These are phyloP conservation scores for Debaryomyces nepalensis DNA, from an alignment of 1,139 yeast genomes.

Conservation along the genomic window DNA sequence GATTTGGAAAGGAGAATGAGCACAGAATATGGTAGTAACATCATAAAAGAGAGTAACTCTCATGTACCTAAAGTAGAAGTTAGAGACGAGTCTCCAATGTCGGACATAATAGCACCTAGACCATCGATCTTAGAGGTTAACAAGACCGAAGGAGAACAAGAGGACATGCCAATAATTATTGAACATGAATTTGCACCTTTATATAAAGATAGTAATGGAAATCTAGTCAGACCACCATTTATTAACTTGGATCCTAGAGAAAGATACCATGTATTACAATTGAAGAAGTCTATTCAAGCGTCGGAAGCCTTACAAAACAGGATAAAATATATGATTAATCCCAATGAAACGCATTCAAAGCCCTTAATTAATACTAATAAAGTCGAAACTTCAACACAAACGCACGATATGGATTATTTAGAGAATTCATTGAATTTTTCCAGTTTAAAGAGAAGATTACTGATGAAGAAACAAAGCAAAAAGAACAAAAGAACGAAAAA, in stretches of 20 bases:
- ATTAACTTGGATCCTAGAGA: conserved; percentile 51
- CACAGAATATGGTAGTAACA: conserved; percentile 28
- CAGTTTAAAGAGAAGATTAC: conserved; percentile 21
- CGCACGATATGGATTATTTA: conserved; percentile 39
- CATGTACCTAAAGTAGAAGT: not conserved
- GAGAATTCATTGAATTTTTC: conserved; percentile 31
- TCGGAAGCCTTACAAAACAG: conserved; percentile 37
- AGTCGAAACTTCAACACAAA: conserved; percentile 51
- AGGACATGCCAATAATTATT: conserved; percentile 15
- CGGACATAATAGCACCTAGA: conserved; percentile 19
- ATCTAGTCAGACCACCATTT: conserved; percentile 51
- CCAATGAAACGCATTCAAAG: conserved; percentile 42
- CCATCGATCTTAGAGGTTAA: conserved; percentile 10
- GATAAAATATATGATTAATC: conserved; percentile 46
- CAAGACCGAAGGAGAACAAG: conserved; percentile 5
- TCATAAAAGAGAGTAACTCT: conserved; percentile 24
- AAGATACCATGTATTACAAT: conserved; percentile 46
- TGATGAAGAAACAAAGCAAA: conserved; percentile 16
- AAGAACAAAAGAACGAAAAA: conserved; percentile 24
- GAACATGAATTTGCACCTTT: conserved; percentile 40
- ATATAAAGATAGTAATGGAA: conserved; percentile 43
- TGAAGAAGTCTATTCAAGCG: conserved; percentile 44
- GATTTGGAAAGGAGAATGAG: conserved; percentile 39
- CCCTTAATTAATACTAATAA: conserved; percentile 20
- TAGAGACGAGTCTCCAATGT: conserved; percentile 25